phyloP scores from a whole-genome alignment of 768 basidiomycete species.

The Russula earlei region DNA sequence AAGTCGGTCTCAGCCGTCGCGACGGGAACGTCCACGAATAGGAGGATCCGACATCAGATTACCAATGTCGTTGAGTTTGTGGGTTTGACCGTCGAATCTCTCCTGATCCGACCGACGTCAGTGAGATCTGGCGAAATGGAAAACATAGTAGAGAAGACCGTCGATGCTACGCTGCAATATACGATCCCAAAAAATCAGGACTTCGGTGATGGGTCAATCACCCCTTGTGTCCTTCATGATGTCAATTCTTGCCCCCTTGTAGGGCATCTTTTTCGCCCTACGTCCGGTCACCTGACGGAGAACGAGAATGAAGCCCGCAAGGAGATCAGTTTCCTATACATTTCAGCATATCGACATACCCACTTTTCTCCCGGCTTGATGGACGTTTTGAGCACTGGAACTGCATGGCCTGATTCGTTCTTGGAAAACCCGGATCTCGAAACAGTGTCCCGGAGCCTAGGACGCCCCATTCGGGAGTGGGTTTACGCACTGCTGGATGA shows the following conservation, averaged over 20 bases:
- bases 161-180: slow-evolving; percentile 68
- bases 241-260: slow-evolving; percentile 47
- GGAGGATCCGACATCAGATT: slow-evolving; percentile 45
- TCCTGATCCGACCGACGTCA: slow-evolving; percentile 43
- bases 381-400: slow-evolving; percentile 51
- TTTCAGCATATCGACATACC: slow-evolving; percentile 56
- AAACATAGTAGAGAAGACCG: slow-evolving; percentile 54
- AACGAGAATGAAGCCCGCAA: slow-evolving; percentile 3
- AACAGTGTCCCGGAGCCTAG: slow-evolving; percentile 52
- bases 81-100: slow-evolving; percentile 50
- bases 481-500: slow-evolving; percentile 60
- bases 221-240: slow-evolving; percentile 54
- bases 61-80: slow-evolving; percentile 73
- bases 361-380: slow-evolving; percentile 45
- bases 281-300: slow-evolving; percentile 10
- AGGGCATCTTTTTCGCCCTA: slow-evolving; percentile 40
- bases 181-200: slow-evolving; percentile 55
- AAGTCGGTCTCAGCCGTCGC: slow-evolving; percentile 43
- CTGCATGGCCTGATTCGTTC: slow-evolving; percentile 65
- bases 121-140: slow-evolving; percentile 58
- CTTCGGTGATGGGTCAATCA: slow-evolving; percentile 33
- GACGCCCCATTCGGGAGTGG: slow-evolving; percentile 54
- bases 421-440: slow-evolving; percentile 72
- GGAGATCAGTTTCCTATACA: slow-evolving; percentile 41
- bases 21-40: slow-evolving; percentile 28